phyloP scores from a whole-genome alignment of 1,284 basidiomycete genomes.

The Vanrija pseudolonga region DNA sequence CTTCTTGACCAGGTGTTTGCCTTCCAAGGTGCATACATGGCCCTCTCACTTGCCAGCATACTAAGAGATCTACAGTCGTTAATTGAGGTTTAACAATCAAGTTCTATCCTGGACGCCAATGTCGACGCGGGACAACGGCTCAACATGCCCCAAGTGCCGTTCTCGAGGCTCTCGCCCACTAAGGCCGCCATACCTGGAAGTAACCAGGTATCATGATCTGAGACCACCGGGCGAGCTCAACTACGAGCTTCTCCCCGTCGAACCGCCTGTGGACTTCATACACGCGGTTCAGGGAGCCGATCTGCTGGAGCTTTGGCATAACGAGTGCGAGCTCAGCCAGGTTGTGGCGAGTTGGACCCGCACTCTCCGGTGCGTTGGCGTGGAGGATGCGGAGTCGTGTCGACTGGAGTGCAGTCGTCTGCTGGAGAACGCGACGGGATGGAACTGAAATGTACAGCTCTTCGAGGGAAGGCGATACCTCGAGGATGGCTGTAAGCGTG shows the following conservation, averaged over 20 bases:
- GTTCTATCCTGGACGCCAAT: too few species aligned
- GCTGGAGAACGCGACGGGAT: too few species aligned
- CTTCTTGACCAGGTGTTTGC: too few species aligned
- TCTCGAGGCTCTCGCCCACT: neutral
- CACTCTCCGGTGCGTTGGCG: slow-evolving; percentile 32
- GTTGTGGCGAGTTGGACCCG: slow-evolving; percentile 24
- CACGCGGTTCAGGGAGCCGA: slow-evolving; percentile 43
- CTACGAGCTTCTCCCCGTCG: slow-evolving; percentile 23
- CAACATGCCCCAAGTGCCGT: too few species aligned
- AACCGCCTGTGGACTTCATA: slow-evolving; percentile 37
- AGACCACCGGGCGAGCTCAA: slow-evolving; percentile 35
- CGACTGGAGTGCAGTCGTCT: neutral
- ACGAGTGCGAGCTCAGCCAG: slow-evolving; percentile 24
- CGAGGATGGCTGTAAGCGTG: slow-evolving; percentile 15
- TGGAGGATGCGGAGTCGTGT: slow-evolving; percentile 30
- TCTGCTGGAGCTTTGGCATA: slow-evolving; percentile 32
- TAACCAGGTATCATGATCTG: slow-evolving; percentile 37
- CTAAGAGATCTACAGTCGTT: too few species aligned
- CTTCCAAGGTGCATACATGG: too few species aligned
- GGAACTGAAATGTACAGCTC: slow-evolving; percentile 35
- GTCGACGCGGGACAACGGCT: neutral
- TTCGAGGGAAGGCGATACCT: slow-evolving; percentile 16
- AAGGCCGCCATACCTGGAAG: slow-evolving; percentile 47
- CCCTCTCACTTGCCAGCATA: too few species aligned
- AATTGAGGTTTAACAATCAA: too few species aligned